Percentiles rank a stretch among this genome's conserved stretches.
These are phyloP conservation scores for Knufia fluminis DNA, from an alignment of 2,329 filamentous ascomycete genomes.

Conservation along the genomic window DNA sequence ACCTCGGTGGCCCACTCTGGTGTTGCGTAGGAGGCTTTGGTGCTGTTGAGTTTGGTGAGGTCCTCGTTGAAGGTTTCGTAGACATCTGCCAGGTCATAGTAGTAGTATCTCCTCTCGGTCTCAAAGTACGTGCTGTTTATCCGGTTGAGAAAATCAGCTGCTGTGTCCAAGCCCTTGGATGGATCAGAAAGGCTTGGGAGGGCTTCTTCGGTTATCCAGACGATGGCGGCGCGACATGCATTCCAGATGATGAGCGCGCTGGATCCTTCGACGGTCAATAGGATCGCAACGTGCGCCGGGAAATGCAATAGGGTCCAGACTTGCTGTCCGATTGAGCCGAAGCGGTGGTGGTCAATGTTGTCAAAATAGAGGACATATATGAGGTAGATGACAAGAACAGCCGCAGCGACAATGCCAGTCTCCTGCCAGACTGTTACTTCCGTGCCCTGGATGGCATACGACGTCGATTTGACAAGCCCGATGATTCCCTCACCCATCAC, in stretches of 20 bases:
- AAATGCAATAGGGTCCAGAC: conserved; percentile 45
- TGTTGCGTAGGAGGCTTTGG: conserved; percentile 4
- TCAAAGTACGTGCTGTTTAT: conserved; percentile 2
- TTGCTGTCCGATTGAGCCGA: conserved; percentile 49
- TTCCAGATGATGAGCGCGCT: conserved; percentile 12
- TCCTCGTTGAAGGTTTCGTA: conserved; percentile 1
- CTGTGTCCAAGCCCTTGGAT: background rate
- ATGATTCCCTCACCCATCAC: conserved; percentile 59
- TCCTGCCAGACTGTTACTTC: conserved; percentile 28
- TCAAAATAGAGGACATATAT: conserved; percentile 57
- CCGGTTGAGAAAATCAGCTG: background rate
- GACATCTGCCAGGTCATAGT: conserved; percentile 3
- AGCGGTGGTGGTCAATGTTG: conserved; percentile 42
- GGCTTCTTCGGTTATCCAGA: conserved; percentile 2
- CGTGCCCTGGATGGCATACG: conserved; percentile 10
- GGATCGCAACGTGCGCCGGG: conserved; percentile 54
- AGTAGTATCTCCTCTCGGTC: conserved; percentile 2
- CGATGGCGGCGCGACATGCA: background rate
- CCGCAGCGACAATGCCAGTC: conserved; percentile 31
- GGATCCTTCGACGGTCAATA: conserved; percentile 53
- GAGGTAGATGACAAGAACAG: conserved; percentile 33
- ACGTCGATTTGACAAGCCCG: conserved; percentile 31
- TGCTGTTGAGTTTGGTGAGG: conserved; percentile 5
- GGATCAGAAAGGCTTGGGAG: background rate
- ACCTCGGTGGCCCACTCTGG: conserved; percentile 5